These are phyloP conservation scores for Botrytis pseudocinerea DNA, from an alignment of 2,329 filamentous ascomycete species.

Conservation along the genomic window DNA sequence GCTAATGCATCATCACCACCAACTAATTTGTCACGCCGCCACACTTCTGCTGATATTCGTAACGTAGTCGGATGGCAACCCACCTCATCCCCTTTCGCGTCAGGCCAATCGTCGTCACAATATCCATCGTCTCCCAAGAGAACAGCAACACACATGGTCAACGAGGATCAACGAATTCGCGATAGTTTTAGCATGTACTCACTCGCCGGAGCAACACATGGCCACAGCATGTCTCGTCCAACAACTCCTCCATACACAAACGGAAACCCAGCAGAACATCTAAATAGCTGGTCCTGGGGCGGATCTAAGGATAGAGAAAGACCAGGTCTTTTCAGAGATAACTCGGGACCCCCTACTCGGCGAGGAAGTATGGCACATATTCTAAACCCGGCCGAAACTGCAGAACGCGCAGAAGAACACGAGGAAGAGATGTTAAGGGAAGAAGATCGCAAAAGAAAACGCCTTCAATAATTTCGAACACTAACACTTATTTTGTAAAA, in stretches of 20 bases:
- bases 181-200: constrained; percentile 67
- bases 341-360: constrained; percentile 61
- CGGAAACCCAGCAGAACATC: constrained; percentile 37
- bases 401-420: constrained; percentile 64
- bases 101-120: constrained; percentile 59
- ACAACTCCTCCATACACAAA: constrained; percentile 40
- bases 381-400: constrained; percentile 68
- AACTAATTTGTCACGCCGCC: constrained; percentile 73
- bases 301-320: constrained; percentile 36
- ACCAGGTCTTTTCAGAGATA: constrained; percentile 43
- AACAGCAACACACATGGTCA: constrained; percentile 45
- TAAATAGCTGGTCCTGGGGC: constrained; percentile 42
- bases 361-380: constrained; percentile 73
- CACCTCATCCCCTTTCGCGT: constrained; percentile 65
- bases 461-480: constrained; percentile 42
- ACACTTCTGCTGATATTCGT: constrained; percentile 94
- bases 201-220: constrained; percentile 42
- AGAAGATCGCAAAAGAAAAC: constrained; percentile 62
- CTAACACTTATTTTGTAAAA: neutral
- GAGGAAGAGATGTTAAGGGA: constrained; percentile 59
- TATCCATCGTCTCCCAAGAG: constrained; percentile 68
- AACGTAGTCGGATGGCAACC: constrained; percentile 73
- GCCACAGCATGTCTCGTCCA: constrained; percentile 39
- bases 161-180: constrained; percentile 60
- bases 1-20: constrained; percentile 63